Percentiles rank a stretch among this genome's conserved stretches.
phyloP scores from a whole-genome alignment of 257 asterid genomes.

The Solanum ahanhuiri region DNA sequence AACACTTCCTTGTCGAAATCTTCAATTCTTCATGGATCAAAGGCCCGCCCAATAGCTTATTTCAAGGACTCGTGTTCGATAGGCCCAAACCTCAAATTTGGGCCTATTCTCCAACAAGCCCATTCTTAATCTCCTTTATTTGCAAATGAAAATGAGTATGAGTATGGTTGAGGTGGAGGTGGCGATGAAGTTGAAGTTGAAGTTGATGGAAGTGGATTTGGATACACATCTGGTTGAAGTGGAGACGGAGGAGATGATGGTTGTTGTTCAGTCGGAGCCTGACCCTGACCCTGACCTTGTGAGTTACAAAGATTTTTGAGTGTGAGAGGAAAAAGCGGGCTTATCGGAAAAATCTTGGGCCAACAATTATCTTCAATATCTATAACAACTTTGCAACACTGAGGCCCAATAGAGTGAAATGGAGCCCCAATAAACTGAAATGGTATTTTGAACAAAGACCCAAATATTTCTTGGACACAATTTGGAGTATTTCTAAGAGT shows the following conservation, averaged over 20 bases:
- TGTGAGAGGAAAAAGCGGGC: slow-evolving; percentile 7
- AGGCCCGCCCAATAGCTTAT: background rate
- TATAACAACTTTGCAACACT: slow-evolving; percentile 13
- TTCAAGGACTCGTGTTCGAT: background rate
- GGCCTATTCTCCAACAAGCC: background rate
- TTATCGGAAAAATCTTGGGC: slow-evolving; percentile 15
- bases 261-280: background rate
- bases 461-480: slow-evolving; percentile 11
- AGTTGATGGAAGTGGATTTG: background rate
- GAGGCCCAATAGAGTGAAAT: slow-evolving; percentile 9
- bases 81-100: background rate
- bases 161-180: background rate
- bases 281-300: background rate
- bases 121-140: background rate
- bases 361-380: slow-evolving; percentile 18
- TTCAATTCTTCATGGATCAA: background rate
- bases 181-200: background rate
- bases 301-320: slow-evolving; percentile 8
- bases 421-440: background rate
- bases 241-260: background rate
- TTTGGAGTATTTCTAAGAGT: slow-evolving; percentile 6
- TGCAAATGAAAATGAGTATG: background rate
- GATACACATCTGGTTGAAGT: background rate
- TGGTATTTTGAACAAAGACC: slow-evolving; percentile 4
- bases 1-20: background rate